These are phyloP conservation scores for Takakia lepidozioides DNA, from an alignment of 225 moss, liverwort and hornwort species.

Conservation along the genomic window DNA sequence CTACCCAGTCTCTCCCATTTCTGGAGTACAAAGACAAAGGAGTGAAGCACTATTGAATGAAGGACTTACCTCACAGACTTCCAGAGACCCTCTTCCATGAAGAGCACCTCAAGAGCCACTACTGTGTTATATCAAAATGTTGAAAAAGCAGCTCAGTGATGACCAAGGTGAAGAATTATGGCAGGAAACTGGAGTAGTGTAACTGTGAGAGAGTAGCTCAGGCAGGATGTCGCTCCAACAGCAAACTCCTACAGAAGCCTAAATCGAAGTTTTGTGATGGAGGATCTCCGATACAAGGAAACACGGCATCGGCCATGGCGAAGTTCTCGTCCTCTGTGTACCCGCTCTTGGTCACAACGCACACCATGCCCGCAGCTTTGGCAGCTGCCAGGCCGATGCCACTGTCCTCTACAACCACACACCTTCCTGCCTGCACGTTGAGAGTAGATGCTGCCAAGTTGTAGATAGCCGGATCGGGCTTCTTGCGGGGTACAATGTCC, in stretches of 20 bases:
- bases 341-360: constrained; percentile 96
- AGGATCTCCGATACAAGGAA: constrained; percentile 71
- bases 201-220: too few relatives aligned
- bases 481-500: constrained; percentile 86
- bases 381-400: constrained; percentile 81
- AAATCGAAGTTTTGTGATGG: constrained; percentile 76
- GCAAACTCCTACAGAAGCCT: constrained; percentile 31
- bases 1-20: too few relatives aligned
- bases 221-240: too few relatives aligned
- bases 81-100: too few relatives aligned
- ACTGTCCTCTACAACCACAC: constrained; percentile 92
- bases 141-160: too few relatives aligned
- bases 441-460: constrained; percentile 65
- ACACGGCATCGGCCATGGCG: constrained; percentile 72
- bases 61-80: too few relatives aligned
- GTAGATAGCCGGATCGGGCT: constrained; percentile 96
- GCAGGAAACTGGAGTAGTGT: too few relatives aligned
- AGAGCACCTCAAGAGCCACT: too few relatives aligned
- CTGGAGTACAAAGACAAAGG: too few relatives aligned
- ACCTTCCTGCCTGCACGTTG: constrained; percentile 57
- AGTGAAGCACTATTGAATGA: too few relatives aligned
- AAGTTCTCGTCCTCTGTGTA: constrained; percentile 93
- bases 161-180: too few relatives aligned
- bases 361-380: constrained; percentile 91
- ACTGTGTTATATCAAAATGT: too few relatives aligned